A percentile compares a stretch with the other conserved stretches of the same genome.
Conservation (phyloP, 345 rosid species). For the Hibiscus tridactylites region DNA sequence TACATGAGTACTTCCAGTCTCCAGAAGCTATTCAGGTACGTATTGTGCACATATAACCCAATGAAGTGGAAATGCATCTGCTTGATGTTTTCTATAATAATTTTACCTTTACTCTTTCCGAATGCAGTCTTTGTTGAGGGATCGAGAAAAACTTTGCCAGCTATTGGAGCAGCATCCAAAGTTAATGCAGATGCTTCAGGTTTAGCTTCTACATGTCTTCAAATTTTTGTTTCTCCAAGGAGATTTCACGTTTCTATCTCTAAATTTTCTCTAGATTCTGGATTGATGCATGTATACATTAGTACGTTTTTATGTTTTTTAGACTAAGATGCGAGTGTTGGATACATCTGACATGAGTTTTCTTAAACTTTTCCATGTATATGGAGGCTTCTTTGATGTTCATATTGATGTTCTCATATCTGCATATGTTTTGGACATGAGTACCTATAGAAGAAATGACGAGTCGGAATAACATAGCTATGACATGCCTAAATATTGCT, state of each 20-base stretch:
- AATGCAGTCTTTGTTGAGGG: conserved; percentile 75
- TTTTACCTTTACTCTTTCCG: conserved; percentile 9
- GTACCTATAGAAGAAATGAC: neutral
- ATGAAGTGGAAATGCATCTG: neutral
- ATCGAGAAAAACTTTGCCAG: conserved; percentile 92
- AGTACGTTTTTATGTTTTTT: neutral
- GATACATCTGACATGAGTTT: neutral
- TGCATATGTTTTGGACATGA: neutral
- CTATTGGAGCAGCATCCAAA: conserved; percentile 96
- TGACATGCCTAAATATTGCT: neutral
- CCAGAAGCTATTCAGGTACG: conserved; percentile 92
- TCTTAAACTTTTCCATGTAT: neutral
- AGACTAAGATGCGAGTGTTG: neutral
- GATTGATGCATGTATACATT: too few relatives aligned
- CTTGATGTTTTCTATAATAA: conserved; percentile 2
- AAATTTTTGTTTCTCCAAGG: neutral
- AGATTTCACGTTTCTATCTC: neutral
- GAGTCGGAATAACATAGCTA: neutral
- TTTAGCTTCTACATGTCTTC: neutral
- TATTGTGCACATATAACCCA: neutral
- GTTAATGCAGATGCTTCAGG: conserved; percentile 99
- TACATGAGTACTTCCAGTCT: conserved; percentile 80
- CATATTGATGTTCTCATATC: neutral
- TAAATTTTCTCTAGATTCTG: too few relatives aligned
- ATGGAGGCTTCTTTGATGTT: neutral